Conservation (phyloP, 768 basidiomycete species). For the Russula abietina region DNA sequence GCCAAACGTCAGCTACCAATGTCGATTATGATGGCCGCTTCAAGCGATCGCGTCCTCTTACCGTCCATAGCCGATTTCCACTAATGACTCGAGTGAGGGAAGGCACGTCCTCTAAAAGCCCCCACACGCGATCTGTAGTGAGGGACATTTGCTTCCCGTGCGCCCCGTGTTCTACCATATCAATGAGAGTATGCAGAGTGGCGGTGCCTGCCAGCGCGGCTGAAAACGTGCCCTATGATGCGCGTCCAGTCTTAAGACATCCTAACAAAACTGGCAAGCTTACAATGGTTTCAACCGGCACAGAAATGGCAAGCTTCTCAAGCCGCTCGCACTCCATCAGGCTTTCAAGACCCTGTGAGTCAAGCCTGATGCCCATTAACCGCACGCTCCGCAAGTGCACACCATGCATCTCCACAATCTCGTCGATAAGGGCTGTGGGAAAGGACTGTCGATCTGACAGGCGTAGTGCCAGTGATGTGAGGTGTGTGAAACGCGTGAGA, state of each 20-base stretch:
- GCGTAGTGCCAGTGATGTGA: constrained; percentile 21
- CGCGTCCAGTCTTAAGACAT: constrained; percentile 6
- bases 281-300: constrained; percentile 19
- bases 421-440: constrained; percentile 9
- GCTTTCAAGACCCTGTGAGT: constrained; percentile 3
- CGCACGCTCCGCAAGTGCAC: constrained; percentile 16
- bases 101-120: constrained; percentile 19
- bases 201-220: constrained; percentile 11
- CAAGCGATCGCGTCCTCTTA: constrained; percentile 11
- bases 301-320: constrained; percentile 22
- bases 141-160: constrained; percentile 18
- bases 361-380: constrained; percentile 13
- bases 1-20: constrained; percentile 16
- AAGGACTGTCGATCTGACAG: constrained; percentile 15
- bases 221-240: constrained; percentile 14
- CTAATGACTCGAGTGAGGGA: constrained; percentile 21
- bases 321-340: constrained; percentile 21
- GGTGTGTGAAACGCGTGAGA: constrained; percentile 21
- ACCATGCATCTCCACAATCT: constrained; percentile 21
- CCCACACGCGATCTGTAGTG: constrained; percentile 22
- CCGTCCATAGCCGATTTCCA: constrained; percentile 24
- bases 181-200: constrained; percentile 21
- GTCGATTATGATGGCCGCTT: neutral
- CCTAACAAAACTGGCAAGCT: constrained; percentile 11
- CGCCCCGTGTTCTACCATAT: constrained; percentile 13